phyloP scores from a whole-genome alignment of 2,329 filamentous ascomycete genomes.

The Alternaria sp. region DNA sequence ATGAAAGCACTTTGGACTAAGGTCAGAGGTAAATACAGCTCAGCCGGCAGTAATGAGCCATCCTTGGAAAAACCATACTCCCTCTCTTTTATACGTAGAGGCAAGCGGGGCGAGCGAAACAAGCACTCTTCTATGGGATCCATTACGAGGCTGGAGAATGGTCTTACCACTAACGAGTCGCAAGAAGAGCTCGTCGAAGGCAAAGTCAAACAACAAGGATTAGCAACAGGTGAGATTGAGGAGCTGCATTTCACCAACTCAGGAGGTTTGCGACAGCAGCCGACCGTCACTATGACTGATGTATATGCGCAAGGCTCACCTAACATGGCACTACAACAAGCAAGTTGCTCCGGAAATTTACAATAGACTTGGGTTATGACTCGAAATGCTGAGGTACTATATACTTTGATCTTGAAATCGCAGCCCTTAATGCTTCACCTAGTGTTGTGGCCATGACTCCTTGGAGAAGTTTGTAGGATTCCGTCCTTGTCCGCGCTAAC shows the following conservation, averaged over 20 bases:
- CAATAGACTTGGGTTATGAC: not conserved
- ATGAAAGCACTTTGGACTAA: conserved; percentile 10
- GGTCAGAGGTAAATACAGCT: not conserved
- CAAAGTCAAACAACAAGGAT: not conserved
- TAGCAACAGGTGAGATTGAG: not conserved
- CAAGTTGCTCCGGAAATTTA: not conserved
- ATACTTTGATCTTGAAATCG: not conserved
- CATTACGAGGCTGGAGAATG: not conserved
- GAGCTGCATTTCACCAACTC: not conserved
- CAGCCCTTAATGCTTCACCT: not conserved
- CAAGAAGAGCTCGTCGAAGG: conserved; percentile 2
- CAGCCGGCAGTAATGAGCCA: not conserved
- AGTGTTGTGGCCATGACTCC: not conserved
- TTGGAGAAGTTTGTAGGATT: not conserved
- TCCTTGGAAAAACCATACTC: not conserved
- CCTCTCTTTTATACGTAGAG: not conserved
- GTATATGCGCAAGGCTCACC: not conserved
- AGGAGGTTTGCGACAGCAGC: not conserved
- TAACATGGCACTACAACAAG: not conserved
- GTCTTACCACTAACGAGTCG: not conserved
- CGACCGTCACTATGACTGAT: not conserved
- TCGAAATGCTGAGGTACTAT: not conserved
- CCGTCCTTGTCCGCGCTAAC: not conserved
- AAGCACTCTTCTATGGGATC: not conserved
- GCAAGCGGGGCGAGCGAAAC: not conserved